A percentile compares a stretch with the other conserved stretches of the same genome.
Conservation (phyloP, 1,139 yeast genomes). For the Saccharomyces hybrid region DNA sequence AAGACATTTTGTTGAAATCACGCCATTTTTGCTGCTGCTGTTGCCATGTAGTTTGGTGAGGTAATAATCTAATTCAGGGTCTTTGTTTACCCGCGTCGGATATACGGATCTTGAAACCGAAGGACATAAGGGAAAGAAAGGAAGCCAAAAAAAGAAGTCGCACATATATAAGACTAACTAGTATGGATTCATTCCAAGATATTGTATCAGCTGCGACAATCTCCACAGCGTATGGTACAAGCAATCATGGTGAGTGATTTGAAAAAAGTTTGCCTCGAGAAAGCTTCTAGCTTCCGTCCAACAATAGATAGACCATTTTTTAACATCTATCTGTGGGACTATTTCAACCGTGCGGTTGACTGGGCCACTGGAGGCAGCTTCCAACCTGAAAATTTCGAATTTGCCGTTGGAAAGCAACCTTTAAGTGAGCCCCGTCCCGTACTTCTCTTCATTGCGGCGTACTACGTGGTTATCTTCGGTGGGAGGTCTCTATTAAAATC, state of each 20-base stretch:
- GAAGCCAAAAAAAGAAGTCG: neutral
- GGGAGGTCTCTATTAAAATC: slow-evolving; percentile 52
- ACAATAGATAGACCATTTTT: slow-evolving; percentile 54
- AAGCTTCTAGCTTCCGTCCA: slow-evolving; percentile 25
- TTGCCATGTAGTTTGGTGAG: neutral
- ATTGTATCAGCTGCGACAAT: neutral
- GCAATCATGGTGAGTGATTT: neutral
- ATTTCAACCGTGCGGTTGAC: slow-evolving; percentile 46
- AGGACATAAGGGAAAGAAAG: neutral
- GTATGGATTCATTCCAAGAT: neutral
- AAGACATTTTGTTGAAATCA: neutral
- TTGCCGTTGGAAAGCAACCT: slow-evolving; percentile 50
- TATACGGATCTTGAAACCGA: neutral
- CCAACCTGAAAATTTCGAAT: slow-evolving; percentile 55
- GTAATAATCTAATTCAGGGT: neutral
- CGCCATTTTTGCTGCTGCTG: neutral
- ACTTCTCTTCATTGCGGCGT: slow-evolving; percentile 45
- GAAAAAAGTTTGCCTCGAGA: neutral
- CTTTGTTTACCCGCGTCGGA: neutral
- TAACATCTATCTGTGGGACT: slow-evolving; percentile 56
- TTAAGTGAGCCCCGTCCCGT: slow-evolving; percentile 60
- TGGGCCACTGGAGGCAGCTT: slow-evolving; percentile 43
- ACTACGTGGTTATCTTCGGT: slow-evolving; percentile 64
- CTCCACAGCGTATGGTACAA: neutral
- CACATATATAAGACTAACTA: neutral